phyloP scores from a whole-genome alignment of 305 asterid genomes.

The Fraxinus baroniana region DNA sequence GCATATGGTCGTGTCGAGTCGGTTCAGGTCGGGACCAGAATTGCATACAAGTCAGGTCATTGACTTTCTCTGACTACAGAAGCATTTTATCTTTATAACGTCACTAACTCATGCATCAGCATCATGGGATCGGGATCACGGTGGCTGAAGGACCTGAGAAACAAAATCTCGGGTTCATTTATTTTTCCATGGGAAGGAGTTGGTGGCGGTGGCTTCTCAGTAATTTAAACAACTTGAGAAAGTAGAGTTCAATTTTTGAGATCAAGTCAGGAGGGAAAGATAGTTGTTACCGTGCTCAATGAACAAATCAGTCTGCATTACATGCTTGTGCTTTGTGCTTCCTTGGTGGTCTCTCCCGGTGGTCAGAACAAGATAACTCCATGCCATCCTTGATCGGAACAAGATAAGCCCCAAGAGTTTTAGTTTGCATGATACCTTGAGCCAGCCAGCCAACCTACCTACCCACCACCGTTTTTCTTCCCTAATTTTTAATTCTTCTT shows the following conservation, averaged over 20 bases:
- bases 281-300: constrained; percentile 17
- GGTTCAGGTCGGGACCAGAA: constrained; percentile 24
- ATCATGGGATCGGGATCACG: constrained; percentile 26
- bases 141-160: neutral
- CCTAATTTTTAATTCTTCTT: neutral
- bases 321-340: constrained; percentile 8
- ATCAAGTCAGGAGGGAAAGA: neutral
- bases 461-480: constrained; percentile 9
- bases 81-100: constrained; percentile 31
- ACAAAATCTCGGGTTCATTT: constrained; percentile 7
- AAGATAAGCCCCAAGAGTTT: constrained; percentile 24
- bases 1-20: constrained; percentile 55
- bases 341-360: constrained; percentile 18
- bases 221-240: constrained; percentile 18
- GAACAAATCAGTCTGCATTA: neutral
- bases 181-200: constrained; percentile 1
- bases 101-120: constrained; percentile 44
- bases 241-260: neutral
- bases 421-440: constrained; percentile 24
- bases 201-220: constrained; percentile 12
- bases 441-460: constrained; percentile 10
- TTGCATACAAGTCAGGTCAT: constrained; percentile 45
- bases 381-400: constrained; percentile 11
- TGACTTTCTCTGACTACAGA: constrained; percentile 35
- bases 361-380: constrained; percentile 16